phyloP scores from a whole-genome alignment of 164 flowering plant genomes.

The Nymphaea thermarum region DNA sequence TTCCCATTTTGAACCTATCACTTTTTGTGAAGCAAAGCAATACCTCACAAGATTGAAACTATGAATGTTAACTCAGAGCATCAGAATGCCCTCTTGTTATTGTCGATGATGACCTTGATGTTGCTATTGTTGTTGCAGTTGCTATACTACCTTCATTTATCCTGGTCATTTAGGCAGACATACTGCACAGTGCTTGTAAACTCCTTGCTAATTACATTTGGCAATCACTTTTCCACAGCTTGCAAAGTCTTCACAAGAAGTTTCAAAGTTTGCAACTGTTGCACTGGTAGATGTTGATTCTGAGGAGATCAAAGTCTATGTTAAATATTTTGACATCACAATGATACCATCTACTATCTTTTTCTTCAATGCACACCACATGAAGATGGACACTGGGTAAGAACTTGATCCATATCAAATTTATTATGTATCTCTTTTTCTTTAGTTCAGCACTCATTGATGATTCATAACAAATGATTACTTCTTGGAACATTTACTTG shows the following conservation, averaged over 20 bases:
- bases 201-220: no score
- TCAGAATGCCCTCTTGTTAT: no score
- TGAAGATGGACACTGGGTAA: conserved; percentile 99
- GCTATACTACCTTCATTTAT: no score
- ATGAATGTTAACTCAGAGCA: no score
- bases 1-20: no score
- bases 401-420: not conserved
- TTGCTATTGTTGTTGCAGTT: no score
- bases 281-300: conserved; percentile 80
- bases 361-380: conserved; percentile 97
- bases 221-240: conserved; percentile 32
- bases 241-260: conserved; percentile 59
- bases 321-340: conserved; percentile 82
- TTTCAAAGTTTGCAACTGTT: conserved; percentile 64
- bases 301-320: conserved; percentile 72
- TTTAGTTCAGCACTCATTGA: not conserved
- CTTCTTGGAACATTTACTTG: not conserved
- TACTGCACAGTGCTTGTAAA: no score
- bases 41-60: no score
- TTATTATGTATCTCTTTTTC: not conserved
- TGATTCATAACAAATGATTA: no score
- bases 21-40: no score
- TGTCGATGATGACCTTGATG: no score
- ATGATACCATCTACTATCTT: conserved; percentile 74
- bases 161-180: no score